Evolutionary conservation across 345 rosid species (phyloP).

Genomic region (Corymbia maculata): DNA sequence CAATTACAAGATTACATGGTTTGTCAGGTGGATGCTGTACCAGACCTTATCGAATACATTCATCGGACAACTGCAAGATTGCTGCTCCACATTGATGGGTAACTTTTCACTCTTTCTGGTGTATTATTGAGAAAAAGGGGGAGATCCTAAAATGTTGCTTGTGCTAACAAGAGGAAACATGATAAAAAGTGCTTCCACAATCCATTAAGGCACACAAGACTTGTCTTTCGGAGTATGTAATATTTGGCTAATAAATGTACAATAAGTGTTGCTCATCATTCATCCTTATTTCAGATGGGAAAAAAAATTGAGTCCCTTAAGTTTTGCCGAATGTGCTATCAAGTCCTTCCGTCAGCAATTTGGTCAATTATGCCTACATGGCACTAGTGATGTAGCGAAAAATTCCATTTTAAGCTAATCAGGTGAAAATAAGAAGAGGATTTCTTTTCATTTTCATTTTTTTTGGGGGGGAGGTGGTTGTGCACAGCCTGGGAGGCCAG

Average conservation of each 20-base stretch:
- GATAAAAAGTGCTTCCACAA: background rate
- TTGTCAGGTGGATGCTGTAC: constrained; percentile 83
- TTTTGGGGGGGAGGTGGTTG: background rate
- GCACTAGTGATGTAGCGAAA: background rate
- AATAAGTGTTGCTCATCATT: background rate
- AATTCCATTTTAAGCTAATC: background rate
- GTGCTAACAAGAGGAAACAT: background rate
- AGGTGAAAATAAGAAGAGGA: background rate
- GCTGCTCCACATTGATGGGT: constrained; percentile 93
- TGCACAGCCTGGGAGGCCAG: background rate
- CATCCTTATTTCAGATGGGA: background rate
- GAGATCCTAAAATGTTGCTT: background rate
- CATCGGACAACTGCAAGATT: constrained; percentile 85
- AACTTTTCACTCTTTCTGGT: constrained; percentile 6
- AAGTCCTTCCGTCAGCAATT: background rate
- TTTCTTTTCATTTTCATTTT: background rate
- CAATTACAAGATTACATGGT: background rate
- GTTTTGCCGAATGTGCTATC: background rate
- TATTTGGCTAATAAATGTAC: background rate
- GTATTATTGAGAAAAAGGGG: background rate
- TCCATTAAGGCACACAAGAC: background rate
- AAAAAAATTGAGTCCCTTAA: background rate
- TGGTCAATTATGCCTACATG: background rate
- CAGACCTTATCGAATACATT: constrained; percentile 66
- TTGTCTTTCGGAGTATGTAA: background rate